phyloP scores from a whole-genome alignment of 2,329 filamentous ascomycete genomes.

The Daldinia eschscholtzii region DNA sequence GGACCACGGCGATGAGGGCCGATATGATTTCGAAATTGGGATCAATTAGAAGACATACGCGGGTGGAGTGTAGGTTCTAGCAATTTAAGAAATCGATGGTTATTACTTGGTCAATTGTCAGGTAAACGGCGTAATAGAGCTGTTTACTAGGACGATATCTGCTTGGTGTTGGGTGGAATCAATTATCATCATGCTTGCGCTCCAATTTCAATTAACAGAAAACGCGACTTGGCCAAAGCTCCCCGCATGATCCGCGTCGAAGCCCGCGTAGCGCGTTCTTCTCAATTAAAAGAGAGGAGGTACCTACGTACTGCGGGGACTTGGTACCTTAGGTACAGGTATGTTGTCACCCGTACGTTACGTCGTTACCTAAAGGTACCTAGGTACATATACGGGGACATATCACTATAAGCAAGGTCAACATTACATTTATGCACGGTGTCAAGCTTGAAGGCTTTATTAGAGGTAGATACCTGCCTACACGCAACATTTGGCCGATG shows the following conservation, averaged over 20 bases:
- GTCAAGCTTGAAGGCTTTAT: not conserved
- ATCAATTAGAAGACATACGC: slow-evolving; percentile 6
- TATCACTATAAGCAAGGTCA: too few relatives aligned
- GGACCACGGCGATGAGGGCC: not conserved
- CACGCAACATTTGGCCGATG: not conserved
- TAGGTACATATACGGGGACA: not conserved
- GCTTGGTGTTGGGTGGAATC: not conserved
- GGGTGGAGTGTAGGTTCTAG: not conserved
- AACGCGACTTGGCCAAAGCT: slow-evolving; percentile 39
- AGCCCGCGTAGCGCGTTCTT: slow-evolving; percentile 15
- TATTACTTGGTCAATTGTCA: too few relatives aligned
- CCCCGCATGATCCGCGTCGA: slow-evolving; percentile 23
- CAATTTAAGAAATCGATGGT: too few relatives aligned
- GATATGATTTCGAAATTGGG: not conserved
- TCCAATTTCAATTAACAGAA: slow-evolving; percentile 33
- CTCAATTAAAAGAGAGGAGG: slow-evolving; percentile 8
- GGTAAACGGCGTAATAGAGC: not conserved
- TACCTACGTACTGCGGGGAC: too few relatives aligned
- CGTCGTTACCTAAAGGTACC: slow-evolving; percentile 1
- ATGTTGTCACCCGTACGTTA: too few relatives aligned
- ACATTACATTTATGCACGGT: too few relatives aligned
- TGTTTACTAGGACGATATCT: not conserved
- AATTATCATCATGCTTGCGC: not conserved
- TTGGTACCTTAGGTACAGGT: too few relatives aligned
- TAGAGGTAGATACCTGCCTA: too few relatives aligned